Evolutionary conservation across 2,329 filamentous ascomycete species (phyloP).

Genomic region (Emergomyces pasteurianus): DNA sequence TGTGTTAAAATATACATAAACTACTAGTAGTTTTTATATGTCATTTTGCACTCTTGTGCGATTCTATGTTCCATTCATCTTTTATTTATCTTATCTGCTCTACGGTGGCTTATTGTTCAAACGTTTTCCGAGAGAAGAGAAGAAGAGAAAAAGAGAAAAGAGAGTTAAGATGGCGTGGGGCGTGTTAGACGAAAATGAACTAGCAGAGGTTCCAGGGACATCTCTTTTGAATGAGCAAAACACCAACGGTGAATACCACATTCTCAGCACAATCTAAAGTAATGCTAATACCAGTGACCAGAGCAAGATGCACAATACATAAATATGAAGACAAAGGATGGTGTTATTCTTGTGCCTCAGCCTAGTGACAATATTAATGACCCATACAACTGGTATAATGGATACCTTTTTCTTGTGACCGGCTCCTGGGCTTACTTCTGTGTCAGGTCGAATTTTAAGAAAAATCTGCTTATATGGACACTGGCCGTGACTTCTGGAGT

Average conservation of each 20-base stretch:
- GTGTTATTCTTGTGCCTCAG: slow-evolving; percentile 11
- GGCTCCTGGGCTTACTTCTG: background rate
- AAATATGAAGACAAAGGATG: slow-evolving; percentile 24
- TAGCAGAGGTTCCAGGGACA: slow-evolving; percentile 18
- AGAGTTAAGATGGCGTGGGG: slow-evolving; percentile 15
- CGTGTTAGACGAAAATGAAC: slow-evolving; percentile 17
- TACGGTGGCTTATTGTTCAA: background rate
- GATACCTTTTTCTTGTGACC: background rate
- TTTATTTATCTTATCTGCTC: background rate
- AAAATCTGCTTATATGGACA: slow-evolving; percentile 17
- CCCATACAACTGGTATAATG: slow-evolving; percentile 19
- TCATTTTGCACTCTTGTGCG: background rate
- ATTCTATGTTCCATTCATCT: background rate
- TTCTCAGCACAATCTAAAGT: background rate
- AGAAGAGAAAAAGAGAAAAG: background rate
- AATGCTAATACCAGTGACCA: background rate
- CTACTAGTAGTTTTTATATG: background rate
- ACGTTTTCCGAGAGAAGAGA: background rate
- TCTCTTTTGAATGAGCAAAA: slow-evolving; percentile 1
- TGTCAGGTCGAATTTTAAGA: slow-evolving; percentile 13
- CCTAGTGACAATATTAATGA: slow-evolving; percentile 10
- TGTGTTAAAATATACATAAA: background rate
- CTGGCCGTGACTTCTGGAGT: slow-evolving; percentile 18
- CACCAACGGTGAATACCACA: background rate
- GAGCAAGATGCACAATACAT: background rate